Evolutionary conservation across 495 filamentous ascomycete species (phyloP).

Genomic region (Penicillium atrosanguineum): DNA sequence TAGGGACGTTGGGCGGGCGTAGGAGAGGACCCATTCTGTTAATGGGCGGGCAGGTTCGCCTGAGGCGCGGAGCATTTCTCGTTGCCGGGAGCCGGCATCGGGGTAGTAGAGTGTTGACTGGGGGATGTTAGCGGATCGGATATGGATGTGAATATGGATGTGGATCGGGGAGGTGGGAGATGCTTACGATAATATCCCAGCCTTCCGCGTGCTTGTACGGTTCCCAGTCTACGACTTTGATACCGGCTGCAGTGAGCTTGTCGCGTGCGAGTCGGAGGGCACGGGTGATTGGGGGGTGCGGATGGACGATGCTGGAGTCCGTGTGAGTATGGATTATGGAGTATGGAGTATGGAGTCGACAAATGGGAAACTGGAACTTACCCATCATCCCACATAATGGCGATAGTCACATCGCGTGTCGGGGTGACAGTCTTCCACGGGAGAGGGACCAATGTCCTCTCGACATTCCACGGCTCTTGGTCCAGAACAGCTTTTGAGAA

Average conservation of each 20-base stretch:
- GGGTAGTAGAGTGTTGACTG: constrained; percentile 54
- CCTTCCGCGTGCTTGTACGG: constrained; percentile 60
- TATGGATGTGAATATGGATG: constrained; percentile 1
- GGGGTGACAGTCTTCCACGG: constrained; percentile 51
- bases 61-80: constrained; percentile 41
- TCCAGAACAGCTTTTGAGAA: constrained; percentile 61
- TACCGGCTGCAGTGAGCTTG: constrained; percentile 48
- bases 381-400: constrained; percentile 68
- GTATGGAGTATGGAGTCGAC: too few species aligned
- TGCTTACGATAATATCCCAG: constrained; percentile 55
- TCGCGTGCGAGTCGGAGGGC: constrained; percentile 56
- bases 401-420: constrained; percentile 58
- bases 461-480: constrained; percentile 59
- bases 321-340: not conserved
- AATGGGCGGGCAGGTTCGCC: constrained; percentile 59
- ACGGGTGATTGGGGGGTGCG: constrained; percentile 66
- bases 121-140: not conserved
- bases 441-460: constrained; percentile 57
- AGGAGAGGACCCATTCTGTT: constrained; percentile 54
- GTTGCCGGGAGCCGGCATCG: constrained; percentile 49
- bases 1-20: constrained; percentile 44
- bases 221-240: constrained; percentile 64
- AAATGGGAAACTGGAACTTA: not conserved
- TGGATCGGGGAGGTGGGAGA: not conserved
- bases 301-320: constrained; percentile 37